Conservation (phyloP, 1,284 basidiomycete species). For the Austroboletus niveus region DNA sequence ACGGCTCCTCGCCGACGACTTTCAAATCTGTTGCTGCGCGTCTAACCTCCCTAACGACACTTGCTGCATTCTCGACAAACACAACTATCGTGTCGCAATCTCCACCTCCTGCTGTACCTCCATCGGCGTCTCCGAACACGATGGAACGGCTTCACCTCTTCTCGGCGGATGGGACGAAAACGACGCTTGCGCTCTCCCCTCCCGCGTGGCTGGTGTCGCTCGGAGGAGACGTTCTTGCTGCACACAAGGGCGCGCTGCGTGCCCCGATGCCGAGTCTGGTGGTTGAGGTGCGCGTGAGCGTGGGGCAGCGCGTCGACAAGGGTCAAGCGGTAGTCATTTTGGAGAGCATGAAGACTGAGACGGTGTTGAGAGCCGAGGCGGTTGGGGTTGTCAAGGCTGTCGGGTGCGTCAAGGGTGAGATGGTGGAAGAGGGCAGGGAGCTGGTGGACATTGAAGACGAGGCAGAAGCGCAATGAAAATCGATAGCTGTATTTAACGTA, state of each 20-base stretch:
- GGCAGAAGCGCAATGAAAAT: no score
- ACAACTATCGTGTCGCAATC: slow-evolving; percentile 75
- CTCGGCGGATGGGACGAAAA: slow-evolving; percentile 49
- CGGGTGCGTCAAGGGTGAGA: slow-evolving; percentile 77
- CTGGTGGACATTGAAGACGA: slow-evolving; percentile 64
- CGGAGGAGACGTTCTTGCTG: slow-evolving; percentile 51
- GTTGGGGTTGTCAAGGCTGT: slow-evolving; percentile 70
- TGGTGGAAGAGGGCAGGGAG: slow-evolving; percentile 85
- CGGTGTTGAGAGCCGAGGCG: slow-evolving; percentile 70
- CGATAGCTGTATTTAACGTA: no score
- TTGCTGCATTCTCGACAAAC: slow-evolving; percentile 45
- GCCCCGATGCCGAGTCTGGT: slow-evolving; percentile 91
- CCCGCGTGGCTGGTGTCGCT: slow-evolving; percentile 67
- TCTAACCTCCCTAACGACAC: slow-evolving; percentile 49
- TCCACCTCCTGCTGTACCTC: slow-evolving; percentile 49
- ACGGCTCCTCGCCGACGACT: slow-evolving; percentile 34
- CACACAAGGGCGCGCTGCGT: slow-evolving; percentile 54
- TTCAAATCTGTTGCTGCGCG: slow-evolving; percentile 55
- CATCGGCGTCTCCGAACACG: slow-evolving; percentile 48
- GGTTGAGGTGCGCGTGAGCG: slow-evolving; percentile 78
- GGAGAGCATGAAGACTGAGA: slow-evolving; percentile 98
- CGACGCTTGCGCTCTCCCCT: slow-evolving; percentile 57
- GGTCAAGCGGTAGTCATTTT: slow-evolving; percentile 82
- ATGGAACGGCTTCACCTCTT: slow-evolving; percentile 76
- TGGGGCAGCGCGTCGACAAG: slow-evolving; percentile 76